Evolutionary conservation across 1,284 basidiomycete genomes (phyloP).

Genomic region (Leccinum subrobustum): DNA sequence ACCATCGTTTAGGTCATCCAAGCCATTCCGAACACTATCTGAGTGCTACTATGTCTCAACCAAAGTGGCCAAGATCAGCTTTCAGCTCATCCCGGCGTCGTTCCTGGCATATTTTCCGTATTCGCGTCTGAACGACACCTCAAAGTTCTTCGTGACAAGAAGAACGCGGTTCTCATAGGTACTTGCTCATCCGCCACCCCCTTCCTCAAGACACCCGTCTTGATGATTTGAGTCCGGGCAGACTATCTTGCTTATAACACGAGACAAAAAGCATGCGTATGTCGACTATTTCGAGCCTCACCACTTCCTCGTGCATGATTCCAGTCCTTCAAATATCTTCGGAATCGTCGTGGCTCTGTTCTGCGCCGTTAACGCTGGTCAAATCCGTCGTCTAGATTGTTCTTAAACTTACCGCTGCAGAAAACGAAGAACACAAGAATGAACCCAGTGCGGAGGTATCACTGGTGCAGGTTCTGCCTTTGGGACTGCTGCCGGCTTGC

Average conservation of each 20-base stretch:
- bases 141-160: conserved; percentile 89
- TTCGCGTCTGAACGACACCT: conserved; percentile 86
- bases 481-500: conserved; percentile 39
- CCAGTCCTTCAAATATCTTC: conserved; percentile 75
- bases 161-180: conserved; percentile 88
- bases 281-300: conserved; percentile 80
- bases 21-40: conserved; percentile 92
- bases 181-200: conserved; percentile 38
- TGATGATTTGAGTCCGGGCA: conserved; percentile 75
- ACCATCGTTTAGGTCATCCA: conserved; percentile 67
- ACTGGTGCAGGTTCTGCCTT: conserved; percentile 30
- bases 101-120: conserved; percentile 82
- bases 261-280: conserved; percentile 76
- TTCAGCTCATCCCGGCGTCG: conserved; percentile 73
- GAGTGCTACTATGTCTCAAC: conserved; percentile 89
- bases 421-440: conserved; percentile 70
- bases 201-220: conserved; percentile 71
- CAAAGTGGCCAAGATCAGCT: conserved; percentile 86
- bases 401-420: conserved; percentile 79
- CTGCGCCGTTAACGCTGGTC: conserved; percentile 71
- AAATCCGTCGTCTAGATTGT: conserved; percentile 76
- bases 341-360: conserved; percentile 82
- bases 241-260: conserved; percentile 69
- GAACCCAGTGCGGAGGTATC: conserved; percentile 29
- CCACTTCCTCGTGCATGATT: conserved; percentile 81